Base-by-base conservation (phyloP, 1,284 basidiomycete genomes). In the Cryptococcus sp. region DNA sequence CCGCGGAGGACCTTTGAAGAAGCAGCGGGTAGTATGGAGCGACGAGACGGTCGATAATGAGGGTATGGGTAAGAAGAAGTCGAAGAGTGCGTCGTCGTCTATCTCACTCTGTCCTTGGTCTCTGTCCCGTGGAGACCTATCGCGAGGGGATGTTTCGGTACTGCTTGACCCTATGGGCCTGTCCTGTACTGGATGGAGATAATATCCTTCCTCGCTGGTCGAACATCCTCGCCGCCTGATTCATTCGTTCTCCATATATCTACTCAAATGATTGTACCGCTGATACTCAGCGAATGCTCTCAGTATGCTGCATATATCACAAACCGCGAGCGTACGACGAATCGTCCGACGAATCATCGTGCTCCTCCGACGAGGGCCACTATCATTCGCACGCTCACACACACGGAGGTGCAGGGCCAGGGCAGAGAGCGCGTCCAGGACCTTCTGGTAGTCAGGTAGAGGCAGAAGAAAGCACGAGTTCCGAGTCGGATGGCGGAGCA, bases 231-330 rank as follows among this genome's bases (percentile, higher is more conserved):
- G 8, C 10, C 11, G 41, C 19, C 41, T 44, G 13, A 5, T 16
- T 15, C 7, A 44, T 5, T n/a, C 41, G 22, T n/a, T n/a, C n/a
- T n/a, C n/a, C n/a, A n/a, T n/a, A n/a, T n/a, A n/a, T n/a, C n/a
- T n/a, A n/a, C n/a, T n/a, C n/a, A n/a, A n/a, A 34, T 10, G 29
- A 10, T 34, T 7, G 13, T 10, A 7, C 8, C 8, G 29, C 29
- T 34, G 29, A 34, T 13, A 10, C 29, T 10, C 26, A 5, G 13
- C 29, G 29, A n/a, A n/a, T n/a, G n/a, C n/a, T 11, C 40, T 34
- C 53, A 81, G 80, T 81, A 53, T 81, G 80, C 65, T 81, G 80
- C 58, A 81, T 81, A 63, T 81, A 81, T 49, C 79, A 80, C 62
- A 78, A 78, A 60, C 80, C 80, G 1, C 71, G 73, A 47, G 71